Evolutionary conservation across 805 yeast species (phyloP), one percentile per base, ranked within the genome.

Genomic region (Suhomyces kilbournensis): DNA sequence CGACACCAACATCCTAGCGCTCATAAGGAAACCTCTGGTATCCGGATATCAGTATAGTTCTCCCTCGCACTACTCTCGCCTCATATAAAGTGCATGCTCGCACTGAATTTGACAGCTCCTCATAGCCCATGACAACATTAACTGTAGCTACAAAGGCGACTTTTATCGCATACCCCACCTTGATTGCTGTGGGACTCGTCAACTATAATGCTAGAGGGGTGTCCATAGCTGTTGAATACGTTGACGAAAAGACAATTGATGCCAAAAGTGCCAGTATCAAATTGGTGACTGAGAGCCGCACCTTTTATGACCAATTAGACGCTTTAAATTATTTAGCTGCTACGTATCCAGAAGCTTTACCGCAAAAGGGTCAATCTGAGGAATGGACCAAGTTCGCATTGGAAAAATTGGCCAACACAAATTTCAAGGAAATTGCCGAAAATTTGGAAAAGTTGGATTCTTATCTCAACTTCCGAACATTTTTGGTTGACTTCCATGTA

Each of bases 121-220:
- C 14, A 30, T 30, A 15, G 7, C 4, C 35, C 45, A 75, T 71
- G 80, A 70, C 81, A 65, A 64, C 70, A 25, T 76, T 92, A 56
- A 78, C 84, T 52, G 71, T 92, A 57, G 96, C 96, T 53, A 90
- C 88, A 50, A 92, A 90, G 76, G 96, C 97, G 4, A 88, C 88
- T 17, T 78, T 81, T 48, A 85, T 89, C 52, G 94, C 93, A 30
- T 93, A 90, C 67, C 81, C 89, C 6, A 83, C 84, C 17, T 72
- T 91, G 56, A 83, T 88, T 60, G 96, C 96, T 44, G 88, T 91
- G 42, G 84, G 86, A 23, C 78, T 88, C 48, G 83, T 86, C 62
- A 88, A 89, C 71, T 69, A 75, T 17, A 26, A 34, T 54, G 73
- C 72, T 3, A 47, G 64, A 7, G 78, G 75, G 5, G 77, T 72